phyloP scores from a whole-genome alignment of 73 alveolate genomes.

The Tetrahymena elliotti region DNA sequence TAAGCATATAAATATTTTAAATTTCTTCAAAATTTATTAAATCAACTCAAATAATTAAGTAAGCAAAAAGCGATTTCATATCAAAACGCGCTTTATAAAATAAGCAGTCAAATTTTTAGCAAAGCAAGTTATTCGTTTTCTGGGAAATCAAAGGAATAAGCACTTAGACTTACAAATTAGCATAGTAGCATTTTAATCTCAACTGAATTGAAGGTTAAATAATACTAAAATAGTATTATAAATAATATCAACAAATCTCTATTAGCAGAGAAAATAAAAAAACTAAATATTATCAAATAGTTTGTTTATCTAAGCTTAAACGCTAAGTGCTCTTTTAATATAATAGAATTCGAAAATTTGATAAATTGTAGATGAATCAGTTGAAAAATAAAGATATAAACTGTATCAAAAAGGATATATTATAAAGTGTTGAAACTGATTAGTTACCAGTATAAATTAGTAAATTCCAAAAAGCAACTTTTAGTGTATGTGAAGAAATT shows the following conservation, averaged over 20 bases:
- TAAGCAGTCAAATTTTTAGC: neutral
- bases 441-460: neutral
- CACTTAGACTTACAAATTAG: too few relatives aligned
- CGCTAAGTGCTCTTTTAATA: neutral
- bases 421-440: neutral
- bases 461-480: neutral
- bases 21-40: neutral
- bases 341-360: too few relatives aligned
- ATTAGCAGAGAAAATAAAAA: neutral
- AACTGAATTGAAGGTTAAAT: neutral
- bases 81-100: neutral
- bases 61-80: neutral
- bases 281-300: too few relatives aligned
- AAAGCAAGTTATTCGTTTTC: neutral
- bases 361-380: neutral
- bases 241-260: neutral
- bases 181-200: neutral
- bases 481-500: neutral
- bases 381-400: neutral
- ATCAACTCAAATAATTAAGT: neutral
- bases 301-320: too few relatives aligned
- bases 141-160: neutral
- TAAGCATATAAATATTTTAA: too few relatives aligned
- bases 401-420: neutral
- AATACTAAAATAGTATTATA: neutral